A percentile compares a stretch with the other conserved stretches of the same genome.
Evolutionary conservation across 805 yeast species (phyloP).

Genomic region (Naumovozyma castellii): DNA sequence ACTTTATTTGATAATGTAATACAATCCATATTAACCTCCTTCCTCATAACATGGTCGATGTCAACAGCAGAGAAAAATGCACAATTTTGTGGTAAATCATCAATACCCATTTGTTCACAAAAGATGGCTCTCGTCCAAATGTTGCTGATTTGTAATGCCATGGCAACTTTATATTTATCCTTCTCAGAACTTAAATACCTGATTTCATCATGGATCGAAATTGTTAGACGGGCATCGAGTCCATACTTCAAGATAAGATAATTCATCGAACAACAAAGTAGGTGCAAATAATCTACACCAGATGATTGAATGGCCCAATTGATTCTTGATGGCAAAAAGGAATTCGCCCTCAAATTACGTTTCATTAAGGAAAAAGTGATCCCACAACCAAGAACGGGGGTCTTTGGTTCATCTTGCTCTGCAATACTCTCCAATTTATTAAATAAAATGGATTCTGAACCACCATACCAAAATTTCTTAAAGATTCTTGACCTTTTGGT

Average conservation of each 20-base stretch:
- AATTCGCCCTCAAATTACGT: slow-evolving; percentile 51
- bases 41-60: slow-evolving; percentile 76
- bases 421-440: slow-evolving; percentile 85
- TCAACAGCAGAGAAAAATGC: slow-evolving; percentile 95
- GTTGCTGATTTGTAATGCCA: slow-evolving; percentile 81
- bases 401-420: slow-evolving; percentile 64
- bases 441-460: slow-evolving; percentile 87
- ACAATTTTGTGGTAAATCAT: slow-evolving; percentile 85
- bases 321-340: slow-evolving; percentile 79
- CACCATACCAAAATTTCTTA: slow-evolving; percentile 62
- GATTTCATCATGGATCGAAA: slow-evolving; percentile 94
- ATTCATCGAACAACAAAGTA: slow-evolving; percentile 79
- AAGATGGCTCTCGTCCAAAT: slow-evolving; percentile 95
- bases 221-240: slow-evolving; percentile 64
- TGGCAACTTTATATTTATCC: slow-evolving; percentile 67
- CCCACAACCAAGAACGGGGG: slow-evolving; percentile 90
- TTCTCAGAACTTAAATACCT: slow-evolving; percentile 67
- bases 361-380: slow-evolving; percentile 75
- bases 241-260: slow-evolving; percentile 56
- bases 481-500: slow-evolving; percentile 28
- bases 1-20: slow-evolving; percentile 76
- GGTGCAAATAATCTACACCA: slow-evolving; percentile 91
- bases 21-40: slow-evolving; percentile 88
- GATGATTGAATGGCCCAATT: slow-evolving; percentile 98
- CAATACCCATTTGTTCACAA: slow-evolving; percentile 82